Evolutionary conservation across 352 stramenopile species (phyloP), one percentile per base, ranked within the genome.

Genomic region (Thraustotheca clavata): DNA sequence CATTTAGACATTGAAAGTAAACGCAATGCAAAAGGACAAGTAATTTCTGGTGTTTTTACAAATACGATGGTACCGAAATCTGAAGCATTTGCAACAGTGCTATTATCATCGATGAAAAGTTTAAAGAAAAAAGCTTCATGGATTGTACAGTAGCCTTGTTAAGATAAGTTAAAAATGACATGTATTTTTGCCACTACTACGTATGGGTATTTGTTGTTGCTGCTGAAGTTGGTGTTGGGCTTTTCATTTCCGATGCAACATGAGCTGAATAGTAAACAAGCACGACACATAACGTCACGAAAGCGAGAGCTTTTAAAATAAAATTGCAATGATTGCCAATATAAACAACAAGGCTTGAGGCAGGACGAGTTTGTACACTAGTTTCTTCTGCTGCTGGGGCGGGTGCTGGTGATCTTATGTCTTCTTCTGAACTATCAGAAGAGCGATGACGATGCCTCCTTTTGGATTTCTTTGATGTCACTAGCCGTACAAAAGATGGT

Each of bases 281-380:
- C 43, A 52, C 43, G 43, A 52, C 43, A 7, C 43, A 52, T 14
- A 52, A 31, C 3, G 43, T 52, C 43, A 52, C 43, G n/a, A 52
- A 52, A 24, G 43, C 43, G 24, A 52, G 43, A 24, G 43, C 43
- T 31, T 52, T 52, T 11, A 52, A 24, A 52, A 52, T 52, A 24
- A 52, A 24, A 31, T 52, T 52, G 43, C 43, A 52, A 31, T 52
- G 12, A 31, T 18, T 18, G n/a, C 43, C n/a, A 31, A 52, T 31
- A 18, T 35, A 31, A 18, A 31, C 43, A 31, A 52, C 11, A 7
- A 52, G 43, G 11, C 43, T 24, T 9, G 43, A 9, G 9, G 11
- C 24, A n/a, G n/a, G n/a, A n/a, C n/a, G n/a, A n/a, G n/a, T n/a
- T n/a, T n/a, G n/a, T n/a, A n/a, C n/a, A n/a, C n/a, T n/a, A n/a